phyloP scores from a whole-genome alignment of 2,329 filamentous ascomycete species.

The Xylaria sp. region DNA sequence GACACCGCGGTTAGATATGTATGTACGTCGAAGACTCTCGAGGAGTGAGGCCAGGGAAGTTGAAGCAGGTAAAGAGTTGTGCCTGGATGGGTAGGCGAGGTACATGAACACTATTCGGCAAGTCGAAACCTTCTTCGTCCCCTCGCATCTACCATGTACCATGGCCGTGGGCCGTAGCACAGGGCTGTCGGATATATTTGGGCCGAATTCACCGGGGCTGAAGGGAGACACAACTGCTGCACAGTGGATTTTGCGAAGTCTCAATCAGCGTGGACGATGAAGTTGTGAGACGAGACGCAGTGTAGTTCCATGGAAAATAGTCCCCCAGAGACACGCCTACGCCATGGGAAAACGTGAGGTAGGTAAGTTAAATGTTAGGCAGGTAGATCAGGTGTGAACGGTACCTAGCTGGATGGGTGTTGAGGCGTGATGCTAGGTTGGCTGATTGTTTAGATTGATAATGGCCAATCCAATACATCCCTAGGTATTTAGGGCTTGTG shows the following conservation, averaged over 20 bases:
- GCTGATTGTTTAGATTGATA: neutral
- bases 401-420: neutral
- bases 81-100: neutral
- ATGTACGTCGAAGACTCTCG: neutral
- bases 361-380: neutral
- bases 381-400: neutral
- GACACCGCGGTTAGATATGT: neutral
- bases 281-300: constrained; percentile 6
- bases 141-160: neutral
- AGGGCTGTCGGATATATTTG: neutral
- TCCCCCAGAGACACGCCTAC: neutral
- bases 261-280: neutral
- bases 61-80: constrained; percentile 9
- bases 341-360: neutral
- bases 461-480: neutral
- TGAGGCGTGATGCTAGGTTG: neutral
- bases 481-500: neutral
- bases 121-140: constrained; percentile 2
- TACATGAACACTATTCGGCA: neutral
- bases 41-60: neutral
- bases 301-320: neutral
- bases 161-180: neutral
- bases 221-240: neutral
- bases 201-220: neutral
- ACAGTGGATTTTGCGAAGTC: neutral